Evolutionary conservation across 352 stramenopile genomes (phyloP).

Genomic region (Pythium dissotocum): DNA sequence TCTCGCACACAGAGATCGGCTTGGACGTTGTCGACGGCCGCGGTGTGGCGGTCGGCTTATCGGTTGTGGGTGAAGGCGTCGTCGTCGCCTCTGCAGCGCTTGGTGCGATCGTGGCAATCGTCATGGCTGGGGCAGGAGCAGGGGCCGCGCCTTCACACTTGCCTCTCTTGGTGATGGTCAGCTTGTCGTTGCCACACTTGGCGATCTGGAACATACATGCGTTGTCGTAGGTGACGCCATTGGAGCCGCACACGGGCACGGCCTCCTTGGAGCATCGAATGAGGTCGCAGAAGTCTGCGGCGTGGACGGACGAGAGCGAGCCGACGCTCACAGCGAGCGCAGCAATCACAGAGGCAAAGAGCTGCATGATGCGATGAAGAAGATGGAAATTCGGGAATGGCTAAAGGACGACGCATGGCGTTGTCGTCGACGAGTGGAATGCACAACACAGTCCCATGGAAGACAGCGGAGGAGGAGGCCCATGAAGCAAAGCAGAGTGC

Average conservation of each 20-base stretch:
- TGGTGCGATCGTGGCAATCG: background rate
- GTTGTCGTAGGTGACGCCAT: conserved; percentile 38
- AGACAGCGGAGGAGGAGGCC: no score
- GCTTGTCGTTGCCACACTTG: conserved; percentile 29
- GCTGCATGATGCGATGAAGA: conserved; percentile 1
- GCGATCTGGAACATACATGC: conserved; percentile 36
- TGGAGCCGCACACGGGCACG: conserved; percentile 36
- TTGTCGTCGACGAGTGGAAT: no score
- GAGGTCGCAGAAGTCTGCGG: conserved; percentile 24
- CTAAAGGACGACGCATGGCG: no score
- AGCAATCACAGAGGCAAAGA: background rate
- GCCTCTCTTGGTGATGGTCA: conserved; percentile 19
- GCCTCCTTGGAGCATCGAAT: conserved; percentile 18
- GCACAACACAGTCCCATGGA: no score
- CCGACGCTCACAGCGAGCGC: background rate
- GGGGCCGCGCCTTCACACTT: conserved; percentile 4
- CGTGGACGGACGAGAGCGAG: background rate
- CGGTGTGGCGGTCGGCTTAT: background rate
- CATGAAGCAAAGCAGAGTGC: background rate
- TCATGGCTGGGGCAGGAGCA: background rate
- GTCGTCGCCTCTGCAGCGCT: background rate
- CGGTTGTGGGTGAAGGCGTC: background rate
- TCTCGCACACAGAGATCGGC: conserved; percentile 11
- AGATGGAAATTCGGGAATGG: background rate
- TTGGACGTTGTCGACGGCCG: background rate